A percentile compares a stretch with the other conserved stretches of the same genome.
Conservation (phyloP, 306 rosid genomes). For the peach (Prunus persica) region DNA sequence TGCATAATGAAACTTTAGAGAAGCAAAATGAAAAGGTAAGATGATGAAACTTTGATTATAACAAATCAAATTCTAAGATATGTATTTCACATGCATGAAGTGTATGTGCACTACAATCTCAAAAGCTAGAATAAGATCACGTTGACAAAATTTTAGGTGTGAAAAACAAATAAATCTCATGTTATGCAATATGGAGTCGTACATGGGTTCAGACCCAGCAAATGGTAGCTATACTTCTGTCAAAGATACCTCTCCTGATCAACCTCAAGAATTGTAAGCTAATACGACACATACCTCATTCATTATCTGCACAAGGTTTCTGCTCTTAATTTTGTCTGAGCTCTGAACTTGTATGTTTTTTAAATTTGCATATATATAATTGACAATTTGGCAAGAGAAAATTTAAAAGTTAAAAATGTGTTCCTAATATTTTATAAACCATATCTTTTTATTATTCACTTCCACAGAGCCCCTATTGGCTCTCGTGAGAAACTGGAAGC, state of each 20-base stretch:
- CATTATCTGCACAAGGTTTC: slow-evolving; percentile 41
- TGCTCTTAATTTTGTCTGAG: background rate
- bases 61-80: no score
- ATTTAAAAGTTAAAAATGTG: no score
- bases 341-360: background rate
- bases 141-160: slow-evolving; percentile 23
- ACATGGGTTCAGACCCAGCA: background rate
- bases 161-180: slow-evolving; percentile 40
- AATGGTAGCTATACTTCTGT: background rate
- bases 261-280: slow-evolving; percentile 19
- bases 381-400: no score
- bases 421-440: background rate
- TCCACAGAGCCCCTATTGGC: slow-evolving; percentile 27
- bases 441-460: slow-evolving; percentile 12
- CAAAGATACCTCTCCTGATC: background rate
- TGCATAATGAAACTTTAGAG: slow-evolving; percentile 36
- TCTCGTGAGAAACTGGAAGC: slow-evolving; percentile 39
- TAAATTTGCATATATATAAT: no score
- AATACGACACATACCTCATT: slow-evolving; percentile 41
- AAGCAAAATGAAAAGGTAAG: slow-evolving; percentile 46
- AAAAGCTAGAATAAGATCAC: background rate
- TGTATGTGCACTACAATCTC: no score
- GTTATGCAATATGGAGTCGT: slow-evolving; percentile 47
- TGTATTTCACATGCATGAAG: background rate
- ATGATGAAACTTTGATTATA: background rate